A percentile compares a stretch with the other conserved stretches of the same genome.
Conservation (phyloP, 768 basidiomycete genomes). For the Mycena galericulata region DNA sequence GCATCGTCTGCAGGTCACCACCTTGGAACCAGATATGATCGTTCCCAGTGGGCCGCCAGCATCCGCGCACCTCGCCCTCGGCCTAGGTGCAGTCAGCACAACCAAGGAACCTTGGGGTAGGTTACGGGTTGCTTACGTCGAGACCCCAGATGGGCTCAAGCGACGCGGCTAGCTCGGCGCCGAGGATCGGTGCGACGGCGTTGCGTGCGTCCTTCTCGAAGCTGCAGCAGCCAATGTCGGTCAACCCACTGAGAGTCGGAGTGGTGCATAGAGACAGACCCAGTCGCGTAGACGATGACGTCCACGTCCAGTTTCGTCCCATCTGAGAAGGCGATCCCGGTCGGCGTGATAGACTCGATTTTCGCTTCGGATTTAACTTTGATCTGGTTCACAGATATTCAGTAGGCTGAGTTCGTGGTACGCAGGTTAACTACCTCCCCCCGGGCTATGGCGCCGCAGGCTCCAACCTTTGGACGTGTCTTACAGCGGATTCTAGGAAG, state of each 20-base stretch:
- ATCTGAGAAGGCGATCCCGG: conserved; percentile 55
- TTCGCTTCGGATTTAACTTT: conserved; percentile 55
- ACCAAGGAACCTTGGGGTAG: not conserved
- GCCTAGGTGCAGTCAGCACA: conserved; percentile 10
- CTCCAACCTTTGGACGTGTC: conserved; percentile 22
- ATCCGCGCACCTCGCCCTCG: conserved; percentile 45
- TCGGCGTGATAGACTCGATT: conserved; percentile 53
- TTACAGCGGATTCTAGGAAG: not conserved
- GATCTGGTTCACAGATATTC: conserved; percentile 54
- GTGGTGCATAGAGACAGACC: conserved; percentile 41
- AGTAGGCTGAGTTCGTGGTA: conserved; percentile 36
- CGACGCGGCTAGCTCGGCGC: conserved; percentile 18
- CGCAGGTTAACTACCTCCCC: conserved; percentile 42
- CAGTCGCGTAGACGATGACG: conserved; percentile 62
- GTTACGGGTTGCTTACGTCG: conserved; percentile 24
- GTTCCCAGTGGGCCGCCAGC: conserved; percentile 46
- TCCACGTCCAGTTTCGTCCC: conserved; percentile 60
- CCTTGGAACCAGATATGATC: conserved; percentile 33
- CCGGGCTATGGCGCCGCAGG: conserved; percentile 20
- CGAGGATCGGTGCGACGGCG: conserved; percentile 16
- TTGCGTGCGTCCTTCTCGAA: conserved; percentile 44
- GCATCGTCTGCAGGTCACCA: conserved; percentile 34
- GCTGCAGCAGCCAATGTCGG: not conserved
- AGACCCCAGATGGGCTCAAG: conserved; percentile 45
- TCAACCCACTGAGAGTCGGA: too few relatives aligned